phyloP scores from a whole-genome alignment of 768 basidiomycete species.

The Paxillus rubicundulus region DNA sequence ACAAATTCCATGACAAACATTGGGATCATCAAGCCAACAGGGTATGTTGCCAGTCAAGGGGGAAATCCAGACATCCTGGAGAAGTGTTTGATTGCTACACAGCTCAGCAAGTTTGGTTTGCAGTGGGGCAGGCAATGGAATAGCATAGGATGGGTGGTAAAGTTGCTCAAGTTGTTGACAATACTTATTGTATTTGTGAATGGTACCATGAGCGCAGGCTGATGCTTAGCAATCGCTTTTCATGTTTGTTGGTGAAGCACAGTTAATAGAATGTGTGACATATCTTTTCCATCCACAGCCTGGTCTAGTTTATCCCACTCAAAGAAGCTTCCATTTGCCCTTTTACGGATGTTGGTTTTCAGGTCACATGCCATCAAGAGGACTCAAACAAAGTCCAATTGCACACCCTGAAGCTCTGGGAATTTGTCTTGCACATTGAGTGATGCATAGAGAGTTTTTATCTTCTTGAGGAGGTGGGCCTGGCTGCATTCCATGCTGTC shows the following conservation, averaged over 20 bases:
- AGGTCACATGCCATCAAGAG: conserved; percentile 10
- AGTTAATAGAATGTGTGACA: too few relatives aligned
- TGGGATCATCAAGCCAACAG: conserved; percentile 34
- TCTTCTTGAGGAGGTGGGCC: conserved; percentile 18
- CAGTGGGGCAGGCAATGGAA: conserved; percentile 30
- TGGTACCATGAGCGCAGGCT: background rate
- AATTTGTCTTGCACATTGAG: conserved; percentile 33
- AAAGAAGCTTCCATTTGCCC: conserved; percentile 22
- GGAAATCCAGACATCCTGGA: conserved; percentile 37
- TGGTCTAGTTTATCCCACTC: conserved; percentile 28
- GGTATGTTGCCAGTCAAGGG: conserved; percentile 12
- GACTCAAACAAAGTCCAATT: conserved; percentile 22
- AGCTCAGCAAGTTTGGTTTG: conserved; percentile 23
- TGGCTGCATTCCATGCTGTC: conserved; percentile 19
- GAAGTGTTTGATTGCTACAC: background rate
- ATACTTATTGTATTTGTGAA: conserved; percentile 23
- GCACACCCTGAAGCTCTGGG: conserved; percentile 32
- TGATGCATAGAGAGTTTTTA: conserved; percentile 33
- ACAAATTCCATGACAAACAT: conserved; percentile 33
- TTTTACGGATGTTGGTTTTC: conserved; percentile 25
- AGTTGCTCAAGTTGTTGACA: conserved; percentile 22
- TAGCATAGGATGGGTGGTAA: conserved; percentile 13
- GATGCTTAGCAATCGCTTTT: too few relatives aligned
- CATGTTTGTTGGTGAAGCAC: too few relatives aligned
- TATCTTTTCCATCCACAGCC: conserved; percentile 17